Evolutionary conservation across 2,329 filamentous ascomycete species (phyloP).

Genomic region (Ascochyta clinopodiicola): DNA sequence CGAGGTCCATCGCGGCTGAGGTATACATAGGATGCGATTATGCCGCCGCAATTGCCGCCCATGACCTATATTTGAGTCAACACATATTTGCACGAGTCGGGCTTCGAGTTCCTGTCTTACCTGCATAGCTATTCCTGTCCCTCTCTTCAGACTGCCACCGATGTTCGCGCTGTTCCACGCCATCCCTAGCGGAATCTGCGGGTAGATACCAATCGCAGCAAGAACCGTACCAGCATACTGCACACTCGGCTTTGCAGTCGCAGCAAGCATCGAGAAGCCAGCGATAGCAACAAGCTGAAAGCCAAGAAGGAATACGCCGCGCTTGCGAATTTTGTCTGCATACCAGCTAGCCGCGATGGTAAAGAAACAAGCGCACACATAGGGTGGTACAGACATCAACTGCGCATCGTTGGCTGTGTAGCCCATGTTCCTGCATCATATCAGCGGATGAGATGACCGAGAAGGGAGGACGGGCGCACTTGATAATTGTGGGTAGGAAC

Average conservation of each 20-base stretch:
- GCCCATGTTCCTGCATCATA: constrained; percentile 58
- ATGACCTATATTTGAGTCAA: constrained; percentile 46
- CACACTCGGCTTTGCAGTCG: constrained; percentile 33
- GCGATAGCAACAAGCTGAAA: constrained; percentile 62
- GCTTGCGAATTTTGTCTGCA: constrained; percentile 36
- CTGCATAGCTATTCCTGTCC: constrained; percentile 64
- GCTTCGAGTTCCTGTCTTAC: not conserved
- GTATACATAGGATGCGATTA: constrained; percentile 65
- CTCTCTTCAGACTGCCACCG: constrained; percentile 61
- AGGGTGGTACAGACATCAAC: constrained; percentile 62
- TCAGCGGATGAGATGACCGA: constrained; percentile 61
- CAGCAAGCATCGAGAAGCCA: constrained; percentile 43
- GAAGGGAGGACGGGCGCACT: constrained; percentile 50
- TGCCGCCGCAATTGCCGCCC: constrained; percentile 72
- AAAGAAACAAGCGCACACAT: constrained; percentile 56
- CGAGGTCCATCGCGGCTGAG: constrained; percentile 51
- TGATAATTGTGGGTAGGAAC: constrained; percentile 63
- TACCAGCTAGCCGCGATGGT: constrained; percentile 42
- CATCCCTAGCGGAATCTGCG: constrained; percentile 62
- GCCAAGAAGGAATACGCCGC: constrained; percentile 40
- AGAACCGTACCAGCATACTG: constrained; percentile 46
- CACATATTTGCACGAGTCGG: not conserved
- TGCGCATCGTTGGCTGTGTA: constrained; percentile 57
- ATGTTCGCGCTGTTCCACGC: constrained; percentile 67
- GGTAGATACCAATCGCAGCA: constrained; percentile 57